Evolutionary conservation across 2,329 filamentous ascomycete genomes (phyloP), one percentile per base, ranked within the genome.

Genomic region (Tolypocladium ovalisporum): DNA sequence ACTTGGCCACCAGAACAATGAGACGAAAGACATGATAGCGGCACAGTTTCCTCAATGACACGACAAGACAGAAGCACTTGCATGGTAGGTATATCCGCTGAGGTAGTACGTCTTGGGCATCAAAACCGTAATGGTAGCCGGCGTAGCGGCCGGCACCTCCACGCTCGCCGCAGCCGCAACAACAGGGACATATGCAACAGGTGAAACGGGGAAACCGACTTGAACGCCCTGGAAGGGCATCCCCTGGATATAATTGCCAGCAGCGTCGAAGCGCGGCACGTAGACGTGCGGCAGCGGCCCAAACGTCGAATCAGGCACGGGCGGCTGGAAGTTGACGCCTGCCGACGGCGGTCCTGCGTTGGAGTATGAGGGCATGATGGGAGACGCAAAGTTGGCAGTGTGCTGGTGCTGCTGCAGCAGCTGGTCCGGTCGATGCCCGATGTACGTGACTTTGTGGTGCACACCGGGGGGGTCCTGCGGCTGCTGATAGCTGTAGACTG

Each of bases 211-310:
- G 57, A 63, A 58, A 71, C 67, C 66, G 63, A 74, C 69, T 68
- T 67, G 67, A 65, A 64, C 59, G 63, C 67, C 62, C 61, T 66
- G 58, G 37, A 60, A 61, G 44, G 66, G 54, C 56, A 52, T 42
- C 34, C 66, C 66, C 49, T 42, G 27, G 35, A 32, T 22, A 19
- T 29, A 29, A 24, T 12, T 10, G n/a, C 54, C 54, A 24, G 29
- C 54, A 27, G 64, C 67, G 63, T 83, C 81, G 62, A 73, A 74
- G 49, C 79, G 80, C 60, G 83, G 82, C 55, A 79, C 70, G 62
- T 83, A 85, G 24, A 76, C 75, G 61, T 85, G 81, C 34, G 75
- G 65, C 58, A 80, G 79, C 2, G 80, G 76, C 4, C 82, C 83
- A 65, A 77, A 75, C 49, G 77, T 79, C 19, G 81, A 83, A 62